Base-by-base conservation (phyloP, 2,329 filamentous ascomycete genomes). In the Plenodomus tracheiphilus region DNA sequence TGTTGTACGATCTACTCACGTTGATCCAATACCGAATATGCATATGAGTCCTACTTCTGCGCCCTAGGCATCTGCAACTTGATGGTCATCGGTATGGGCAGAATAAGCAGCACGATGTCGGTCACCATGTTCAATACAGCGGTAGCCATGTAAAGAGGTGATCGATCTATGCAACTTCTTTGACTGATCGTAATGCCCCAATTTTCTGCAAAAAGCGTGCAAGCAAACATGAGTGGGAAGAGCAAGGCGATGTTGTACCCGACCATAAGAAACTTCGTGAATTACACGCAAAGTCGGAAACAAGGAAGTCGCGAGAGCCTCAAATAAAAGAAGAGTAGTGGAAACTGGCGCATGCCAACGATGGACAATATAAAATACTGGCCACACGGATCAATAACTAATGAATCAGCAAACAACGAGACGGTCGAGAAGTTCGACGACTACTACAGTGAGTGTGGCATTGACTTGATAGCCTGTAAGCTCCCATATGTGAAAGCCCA, bases 251-350 rank as follows among this genome's bases (percentile, higher is more conserved):
- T 32, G 32, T 51, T 54, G 21, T 49, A 60, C 10, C 52, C 48
- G 21, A 60, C 21, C 3, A 60, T 51, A 30, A 62, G 43, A n/a
- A 58, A 55, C 46, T 56, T 60, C 32, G 50, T 55, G n/a, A 51
- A 20, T 22, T 46, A 46, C 1, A 56, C 53, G 17, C 47, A 17
- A 10, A 32, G 48, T 30, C 44, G 50, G 16, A 56, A 56, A 2
- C 41, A 13, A 17, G 8, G 49, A 48, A 15, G 54, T 56, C 16
- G 46, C 49, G 36, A 58, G 25, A 15, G n/a, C n/a, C n/a, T n/a
- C n/a, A n/a, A n/a, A n/a, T n/a, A n/a, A n/a, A n/a, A n/a, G n/a
- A n/a, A n/a, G n/a, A n/a, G n/a, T n/a, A n/a, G n/a, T n/a, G n/a
- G n/a, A n/a, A n/a, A n/a, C n/a, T n/a, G n/a, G n/a, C n/a, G n/a